These are phyloP conservation scores for Fusarium sp. DNA, from an alignment of 2,329 filamentous ascomycete species.

Conservation along the genomic window DNA sequence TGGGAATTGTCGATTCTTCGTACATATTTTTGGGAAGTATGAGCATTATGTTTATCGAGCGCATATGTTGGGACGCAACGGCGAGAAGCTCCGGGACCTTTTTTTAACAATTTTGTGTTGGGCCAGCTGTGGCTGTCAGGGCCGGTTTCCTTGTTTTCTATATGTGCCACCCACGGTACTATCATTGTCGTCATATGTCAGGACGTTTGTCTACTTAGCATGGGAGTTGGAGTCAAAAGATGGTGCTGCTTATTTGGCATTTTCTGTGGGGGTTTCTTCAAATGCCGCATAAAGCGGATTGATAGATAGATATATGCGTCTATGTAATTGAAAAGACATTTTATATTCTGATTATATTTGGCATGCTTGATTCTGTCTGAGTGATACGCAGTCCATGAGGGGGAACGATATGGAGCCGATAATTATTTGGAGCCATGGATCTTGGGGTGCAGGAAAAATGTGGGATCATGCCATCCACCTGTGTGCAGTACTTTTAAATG, in stretches of 20 bases:
- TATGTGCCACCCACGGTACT: conserved; percentile 27
- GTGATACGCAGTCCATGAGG: not conserved
- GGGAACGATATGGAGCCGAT: not conserved
- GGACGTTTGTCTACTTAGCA: conserved; percentile 48
- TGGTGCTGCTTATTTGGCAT: conserved; percentile 18
- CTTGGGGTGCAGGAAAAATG: not conserved
- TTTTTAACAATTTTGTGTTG: conserved; percentile 19
- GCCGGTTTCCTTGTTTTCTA: conserved; percentile 37
- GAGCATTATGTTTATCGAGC: conserved; percentile 25
- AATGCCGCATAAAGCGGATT: conserved; percentile 35
- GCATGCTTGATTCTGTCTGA: not conserved
- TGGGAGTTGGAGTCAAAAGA: conserved; percentile 44
- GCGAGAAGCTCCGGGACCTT: conserved; percentile 28
- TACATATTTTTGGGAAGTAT: conserved; percentile 45
- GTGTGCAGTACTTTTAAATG: no score
- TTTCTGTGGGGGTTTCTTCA: conserved; percentile 24
- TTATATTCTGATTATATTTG: not conserved
- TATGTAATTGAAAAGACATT: conserved; percentile 37
- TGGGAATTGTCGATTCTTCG: conserved; percentile 38
- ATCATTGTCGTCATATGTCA: conserved; percentile 39
- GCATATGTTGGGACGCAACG: conserved; percentile 37
- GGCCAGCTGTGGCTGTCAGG: conserved; percentile 24
- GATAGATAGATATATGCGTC: conserved; percentile 36
- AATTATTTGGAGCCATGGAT: not conserved
- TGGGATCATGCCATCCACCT: not conserved